Conservation (phyloP, 371 early-diverging fungal species). For the Fennellomyces sp. region DNA sequence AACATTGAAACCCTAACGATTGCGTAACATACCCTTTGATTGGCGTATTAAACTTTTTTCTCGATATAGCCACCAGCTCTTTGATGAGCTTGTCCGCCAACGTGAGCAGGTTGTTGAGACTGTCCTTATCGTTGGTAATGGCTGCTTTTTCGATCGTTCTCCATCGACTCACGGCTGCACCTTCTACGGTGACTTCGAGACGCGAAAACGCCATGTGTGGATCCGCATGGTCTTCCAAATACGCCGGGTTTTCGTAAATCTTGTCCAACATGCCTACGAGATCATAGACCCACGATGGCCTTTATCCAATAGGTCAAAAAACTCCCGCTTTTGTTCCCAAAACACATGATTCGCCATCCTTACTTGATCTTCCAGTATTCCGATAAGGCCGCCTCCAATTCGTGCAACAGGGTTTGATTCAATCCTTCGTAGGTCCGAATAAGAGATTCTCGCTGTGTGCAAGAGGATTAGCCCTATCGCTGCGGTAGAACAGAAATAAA, state of each 20-base stretch:
- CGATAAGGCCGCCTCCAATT: conserved; percentile 38
- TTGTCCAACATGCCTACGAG: conserved; percentile 44
- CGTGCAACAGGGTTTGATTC: conserved; percentile 40
- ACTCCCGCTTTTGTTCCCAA: background rate
- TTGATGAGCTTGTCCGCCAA: conserved; percentile 52
- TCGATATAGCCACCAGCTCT: conserved; percentile 42
- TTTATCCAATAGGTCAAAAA: conserved; percentile 7
- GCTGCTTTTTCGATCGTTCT: conserved; percentile 40
- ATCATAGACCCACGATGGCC: conserved; percentile 45
- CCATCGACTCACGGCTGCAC: conserved; percentile 57
- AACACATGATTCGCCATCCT: background rate
- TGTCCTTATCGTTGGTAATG: conserved; percentile 24
- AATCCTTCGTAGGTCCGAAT: conserved; percentile 48
- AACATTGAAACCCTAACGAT: background rate
- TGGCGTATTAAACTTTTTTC: conserved; percentile 42
- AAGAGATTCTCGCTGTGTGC: conserved; percentile 39
- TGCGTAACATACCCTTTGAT: conserved; percentile 39
- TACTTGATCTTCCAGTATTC: conserved; percentile 52
- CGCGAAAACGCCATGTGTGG: conserved; percentile 34
- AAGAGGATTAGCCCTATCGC: too few species aligned
- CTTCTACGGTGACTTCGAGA: conserved; percentile 51
- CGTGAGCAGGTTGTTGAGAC: conserved; percentile 39
- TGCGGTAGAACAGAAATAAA: background rate
- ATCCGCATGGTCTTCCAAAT: conserved; percentile 44
- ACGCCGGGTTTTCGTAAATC: conserved; percentile 56